These are phyloP conservation scores for Rhodotorula glutinis DNA, from an alignment of 1,284 basidiomycete genomes.

Conservation along the genomic window DNA sequence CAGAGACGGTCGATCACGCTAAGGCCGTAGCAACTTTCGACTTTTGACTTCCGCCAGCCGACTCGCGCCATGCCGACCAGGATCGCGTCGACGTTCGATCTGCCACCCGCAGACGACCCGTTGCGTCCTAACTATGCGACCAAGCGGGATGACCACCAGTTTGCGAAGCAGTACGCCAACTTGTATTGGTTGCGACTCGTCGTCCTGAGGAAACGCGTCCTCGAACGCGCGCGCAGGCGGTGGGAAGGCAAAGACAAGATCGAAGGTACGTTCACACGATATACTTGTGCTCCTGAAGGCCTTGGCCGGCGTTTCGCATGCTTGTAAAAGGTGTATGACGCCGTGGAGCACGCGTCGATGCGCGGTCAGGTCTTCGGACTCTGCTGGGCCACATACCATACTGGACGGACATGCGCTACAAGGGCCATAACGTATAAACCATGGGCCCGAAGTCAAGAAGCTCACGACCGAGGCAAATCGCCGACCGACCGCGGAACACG, in stretches of 20 bases:
- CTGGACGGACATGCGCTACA: too few relatives aligned
- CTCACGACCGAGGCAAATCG: too few relatives aligned
- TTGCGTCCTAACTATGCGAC: constrained; percentile 19
- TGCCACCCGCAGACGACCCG: background rate
- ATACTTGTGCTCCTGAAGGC: too few relatives aligned
- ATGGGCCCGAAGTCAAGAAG: too few relatives aligned
- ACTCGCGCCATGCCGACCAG: constrained; percentile 25
- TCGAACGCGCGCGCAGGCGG: constrained; percentile 60
- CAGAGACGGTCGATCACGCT: too few relatives aligned
- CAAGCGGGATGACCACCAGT: constrained; percentile 33
- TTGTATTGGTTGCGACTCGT: constrained; percentile 81
- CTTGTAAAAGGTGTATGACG: too few relatives aligned
- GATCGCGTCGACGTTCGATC: background rate
- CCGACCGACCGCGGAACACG: too few relatives aligned
- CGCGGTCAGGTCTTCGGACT: background rate
- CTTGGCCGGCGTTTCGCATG: too few relatives aligned
- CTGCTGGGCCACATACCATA: too few relatives aligned
- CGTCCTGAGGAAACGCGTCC: constrained; percentile 62
- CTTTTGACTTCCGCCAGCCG: too few relatives aligned
- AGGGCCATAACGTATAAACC: too few relatives aligned
- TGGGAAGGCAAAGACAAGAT: constrained; percentile 62
- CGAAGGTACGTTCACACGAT: constrained; percentile 1
- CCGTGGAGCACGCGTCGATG: background rate
- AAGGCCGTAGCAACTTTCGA: too few relatives aligned
- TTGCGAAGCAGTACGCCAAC: constrained; percentile 85